Evolutionary conservation across 1,284 basidiomycete species (phyloP).

Genomic region (Trichosporon faecale): DNA sequence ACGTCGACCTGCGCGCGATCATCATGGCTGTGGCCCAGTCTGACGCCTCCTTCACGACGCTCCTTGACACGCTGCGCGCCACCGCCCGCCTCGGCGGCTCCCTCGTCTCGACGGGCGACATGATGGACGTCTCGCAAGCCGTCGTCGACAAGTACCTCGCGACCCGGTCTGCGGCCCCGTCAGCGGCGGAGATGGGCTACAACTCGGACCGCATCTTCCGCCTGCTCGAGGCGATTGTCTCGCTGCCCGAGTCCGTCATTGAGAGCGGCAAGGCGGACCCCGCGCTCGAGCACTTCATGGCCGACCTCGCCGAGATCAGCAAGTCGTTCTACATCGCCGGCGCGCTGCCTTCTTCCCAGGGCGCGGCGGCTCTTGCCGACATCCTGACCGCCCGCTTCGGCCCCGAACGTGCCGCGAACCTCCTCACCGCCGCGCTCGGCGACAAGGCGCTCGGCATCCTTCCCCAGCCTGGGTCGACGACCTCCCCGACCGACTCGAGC

Average conservation of each 20-base stretch:
- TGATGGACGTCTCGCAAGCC: slow-evolving; percentile 20
- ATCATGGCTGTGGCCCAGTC: slow-evolving; percentile 6
- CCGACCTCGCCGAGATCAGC: slow-evolving; percentile 43
- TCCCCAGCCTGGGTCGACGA: slow-evolving; percentile 21
- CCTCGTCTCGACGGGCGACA: slow-evolving; percentile 7
- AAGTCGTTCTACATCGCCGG: slow-evolving; percentile 42
- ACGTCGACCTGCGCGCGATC: slow-evolving; percentile 6
- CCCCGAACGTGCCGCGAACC: slow-evolving; percentile 39
- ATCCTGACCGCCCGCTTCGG: slow-evolving; percentile 31
- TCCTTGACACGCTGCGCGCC: slow-evolving; percentile 24
- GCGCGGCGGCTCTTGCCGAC: slow-evolving; percentile 44
- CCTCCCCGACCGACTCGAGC: slow-evolving; percentile 15
- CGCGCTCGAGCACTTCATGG: slow-evolving; percentile 58
- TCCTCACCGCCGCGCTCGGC: slow-evolving; percentile 30
- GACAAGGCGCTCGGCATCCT: slow-evolving; percentile 26
- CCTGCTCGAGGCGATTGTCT: slow-evolving; percentile 18
- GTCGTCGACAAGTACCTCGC: slow-evolving; percentile 30
- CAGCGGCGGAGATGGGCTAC: slow-evolving; percentile 9
- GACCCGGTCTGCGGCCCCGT: slow-evolving; percentile 4
- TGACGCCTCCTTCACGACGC: slow-evolving; percentile 17
- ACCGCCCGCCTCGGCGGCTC: slow-evolving; percentile 20
- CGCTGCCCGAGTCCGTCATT: slow-evolving; percentile 12
- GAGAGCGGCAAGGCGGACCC: slow-evolving; percentile 31
- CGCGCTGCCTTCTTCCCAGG: slow-evolving; percentile 35
- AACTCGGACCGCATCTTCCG: slow-evolving; percentile 21